These are phyloP conservation scores for Westerdykella sp. DNA, from an alignment of 2,329 filamentous ascomycete genomes.

Conservation along the genomic window DNA sequence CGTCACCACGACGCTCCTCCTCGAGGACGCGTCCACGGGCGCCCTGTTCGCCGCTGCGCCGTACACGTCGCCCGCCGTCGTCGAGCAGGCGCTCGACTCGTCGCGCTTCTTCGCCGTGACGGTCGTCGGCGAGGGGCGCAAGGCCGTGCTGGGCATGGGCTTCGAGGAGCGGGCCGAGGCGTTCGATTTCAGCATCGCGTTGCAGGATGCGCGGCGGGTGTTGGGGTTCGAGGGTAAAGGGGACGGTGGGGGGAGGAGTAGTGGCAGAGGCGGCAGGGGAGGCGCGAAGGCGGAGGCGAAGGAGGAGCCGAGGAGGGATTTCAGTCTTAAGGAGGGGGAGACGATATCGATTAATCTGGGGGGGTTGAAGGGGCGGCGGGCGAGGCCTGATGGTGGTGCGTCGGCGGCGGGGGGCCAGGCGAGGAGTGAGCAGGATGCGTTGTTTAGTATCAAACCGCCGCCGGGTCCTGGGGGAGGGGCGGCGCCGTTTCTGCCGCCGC, in stretches of 20 bases:
- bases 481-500: conserved; percentile 55
- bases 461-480: conserved; percentile 39
- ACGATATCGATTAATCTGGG: conserved; percentile 78
- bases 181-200: conserved; percentile 74
- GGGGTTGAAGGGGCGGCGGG: conserved; percentile 46
- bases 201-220: conserved; percentile 71
- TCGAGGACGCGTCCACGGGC: conserved; percentile 68
- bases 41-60: conserved; percentile 79
- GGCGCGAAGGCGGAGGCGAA: conserved; percentile 18
- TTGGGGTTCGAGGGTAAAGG: conserved; percentile 52
- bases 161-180: conserved; percentile 83
- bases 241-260: conserved; percentile 4
- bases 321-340: conserved; percentile 82
- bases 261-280: conserved; percentile 36
- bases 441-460: conserved; percentile 72
- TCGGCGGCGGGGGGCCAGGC: conserved; percentile 16
- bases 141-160: conserved; percentile 74
- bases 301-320: conserved; percentile 60
- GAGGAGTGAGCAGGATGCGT: conserved; percentile 40
- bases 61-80: conserved; percentile 58
- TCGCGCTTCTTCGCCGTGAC: conserved; percentile 78
- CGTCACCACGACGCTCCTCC: conserved; percentile 67
- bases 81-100: conserved; percentile 74
- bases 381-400: conserved; percentile 39
- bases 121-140: conserved; percentile 69